phyloP scores from a whole-genome alignment of 73 alveolate species.

The Paramecium sexaurelia region DNA sequence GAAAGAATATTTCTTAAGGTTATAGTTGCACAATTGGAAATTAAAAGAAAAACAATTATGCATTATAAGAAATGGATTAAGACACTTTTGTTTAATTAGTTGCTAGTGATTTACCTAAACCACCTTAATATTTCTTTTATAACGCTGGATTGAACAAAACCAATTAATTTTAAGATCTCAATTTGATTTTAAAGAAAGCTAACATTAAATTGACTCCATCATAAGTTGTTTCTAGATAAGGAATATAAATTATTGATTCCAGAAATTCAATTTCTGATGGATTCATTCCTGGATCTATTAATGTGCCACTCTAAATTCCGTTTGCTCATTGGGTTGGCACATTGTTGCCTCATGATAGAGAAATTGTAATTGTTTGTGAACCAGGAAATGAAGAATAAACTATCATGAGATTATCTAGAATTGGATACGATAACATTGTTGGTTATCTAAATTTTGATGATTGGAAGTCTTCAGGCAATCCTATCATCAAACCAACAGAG shows the following conservation, averaged over 20 bases:
- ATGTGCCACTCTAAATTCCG: constrained; percentile 64
- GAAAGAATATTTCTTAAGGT: constrained; percentile 56
- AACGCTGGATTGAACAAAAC: constrained; percentile 65
- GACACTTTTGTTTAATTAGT: constrained; percentile 58
- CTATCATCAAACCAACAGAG: constrained; percentile 31
- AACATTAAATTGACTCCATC: background rate
- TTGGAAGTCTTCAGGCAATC: constrained; percentile 17
- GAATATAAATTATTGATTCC: constrained; percentile 37
- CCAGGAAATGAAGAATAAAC: constrained; percentile 69
- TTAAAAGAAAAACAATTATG: constrained; percentile 64
- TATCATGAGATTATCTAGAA: constrained; percentile 70
- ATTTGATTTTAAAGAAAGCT: background rate
- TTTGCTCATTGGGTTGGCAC: constrained; percentile 75
- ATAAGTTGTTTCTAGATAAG: background rate
- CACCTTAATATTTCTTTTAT: constrained; percentile 70
- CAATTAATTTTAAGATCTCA: constrained; percentile 44
- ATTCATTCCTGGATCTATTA: constrained; percentile 60
- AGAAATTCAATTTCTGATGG: constrained; percentile 63
- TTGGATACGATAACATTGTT: constrained; percentile 66
- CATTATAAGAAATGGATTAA: constrained; percentile 51
- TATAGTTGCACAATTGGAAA: constrained; percentile 66
- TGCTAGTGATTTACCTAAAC: constrained; percentile 63
- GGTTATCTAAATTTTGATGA: constrained; percentile 61
- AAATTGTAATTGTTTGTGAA: constrained; percentile 60
- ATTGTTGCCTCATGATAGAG: constrained; percentile 40